These are phyloP conservation scores for Wallacemonas sp. DNA, from an alignment of 208 protist species.

Conservation along the genomic window DNA sequence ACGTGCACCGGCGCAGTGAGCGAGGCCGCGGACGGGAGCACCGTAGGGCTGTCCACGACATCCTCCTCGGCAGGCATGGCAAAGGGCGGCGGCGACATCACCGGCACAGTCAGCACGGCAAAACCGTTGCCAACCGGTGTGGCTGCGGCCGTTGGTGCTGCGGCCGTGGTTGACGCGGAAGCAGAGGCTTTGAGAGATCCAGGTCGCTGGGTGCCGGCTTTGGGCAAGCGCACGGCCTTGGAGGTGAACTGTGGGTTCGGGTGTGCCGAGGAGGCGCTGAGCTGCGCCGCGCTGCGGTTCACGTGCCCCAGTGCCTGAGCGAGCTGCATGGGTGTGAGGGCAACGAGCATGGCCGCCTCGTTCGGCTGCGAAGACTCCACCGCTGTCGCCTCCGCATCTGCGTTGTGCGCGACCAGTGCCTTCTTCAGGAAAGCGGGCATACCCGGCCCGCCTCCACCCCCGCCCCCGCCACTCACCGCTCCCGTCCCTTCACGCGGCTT, in stretches of 20 bases:
- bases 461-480: neutral
- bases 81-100: neutral
- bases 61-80: neutral
- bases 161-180: neutral
- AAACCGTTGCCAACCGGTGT: neutral
- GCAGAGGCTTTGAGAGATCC: neutral
- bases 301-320: slow-evolving; percentile 19
- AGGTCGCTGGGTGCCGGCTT: neutral
- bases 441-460: neutral
- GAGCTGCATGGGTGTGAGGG: slow-evolving; percentile 77
- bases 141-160: neutral
- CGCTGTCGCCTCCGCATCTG: slow-evolving; percentile 27
- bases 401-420: slow-evolving; percentile 19
- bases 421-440: slow-evolving; percentile 19
- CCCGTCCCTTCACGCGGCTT: neutral
- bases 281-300: neutral
- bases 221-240: neutral
- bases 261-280: neutral
- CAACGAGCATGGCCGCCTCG: slow-evolving; percentile 55
- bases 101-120: neutral
- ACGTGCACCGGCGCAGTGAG: neutral
- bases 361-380: slow-evolving; percentile 23
- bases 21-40: neutral
- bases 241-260: neutral
- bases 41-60: neutral